phyloP scores from a whole-genome alignment of 2,329 filamentous ascomycete species.

The Colletotrichum sp. region DNA sequence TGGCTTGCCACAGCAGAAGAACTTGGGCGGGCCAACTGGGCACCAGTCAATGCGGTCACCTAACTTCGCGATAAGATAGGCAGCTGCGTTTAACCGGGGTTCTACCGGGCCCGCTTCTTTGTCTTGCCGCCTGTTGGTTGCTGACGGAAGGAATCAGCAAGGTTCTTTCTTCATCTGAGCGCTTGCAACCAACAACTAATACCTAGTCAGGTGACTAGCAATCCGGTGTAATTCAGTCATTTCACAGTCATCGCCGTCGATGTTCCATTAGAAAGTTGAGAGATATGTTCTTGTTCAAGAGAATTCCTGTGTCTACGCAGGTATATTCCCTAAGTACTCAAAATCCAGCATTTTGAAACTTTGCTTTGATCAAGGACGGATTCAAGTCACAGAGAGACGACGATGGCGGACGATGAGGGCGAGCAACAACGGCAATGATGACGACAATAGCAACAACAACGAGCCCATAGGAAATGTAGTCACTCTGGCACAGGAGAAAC shows the following conservation, averaged over 20 bases:
- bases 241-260: neutral
- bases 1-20: slow-evolving; percentile 15
- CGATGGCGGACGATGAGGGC: neutral
- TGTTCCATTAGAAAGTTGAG: neutral
- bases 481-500: neutral
- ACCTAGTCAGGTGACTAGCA: neutral
- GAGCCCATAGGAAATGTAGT: neutral
- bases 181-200: neutral
- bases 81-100: neutral
- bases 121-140: neutral
- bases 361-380: neutral
- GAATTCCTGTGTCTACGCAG: rapidly evolving
- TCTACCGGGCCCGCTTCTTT: neutral
- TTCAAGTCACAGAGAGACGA: neutral
- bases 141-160: neutral
- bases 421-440: neutral
- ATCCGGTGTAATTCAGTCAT: neutral
- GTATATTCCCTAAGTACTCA: rapidly evolving
- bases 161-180: neutral
- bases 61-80: slow-evolving; percentile 19
- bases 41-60: slow-evolving; percentile 23
- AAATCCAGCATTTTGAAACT: neutral
- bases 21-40: slow-evolving; percentile 6
- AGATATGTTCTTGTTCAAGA: neutral
- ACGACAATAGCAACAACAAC: neutral